Conservation (phyloP, 2,329 filamentous ascomycete species). For the Cadophora luteo-olivacea region DNA sequence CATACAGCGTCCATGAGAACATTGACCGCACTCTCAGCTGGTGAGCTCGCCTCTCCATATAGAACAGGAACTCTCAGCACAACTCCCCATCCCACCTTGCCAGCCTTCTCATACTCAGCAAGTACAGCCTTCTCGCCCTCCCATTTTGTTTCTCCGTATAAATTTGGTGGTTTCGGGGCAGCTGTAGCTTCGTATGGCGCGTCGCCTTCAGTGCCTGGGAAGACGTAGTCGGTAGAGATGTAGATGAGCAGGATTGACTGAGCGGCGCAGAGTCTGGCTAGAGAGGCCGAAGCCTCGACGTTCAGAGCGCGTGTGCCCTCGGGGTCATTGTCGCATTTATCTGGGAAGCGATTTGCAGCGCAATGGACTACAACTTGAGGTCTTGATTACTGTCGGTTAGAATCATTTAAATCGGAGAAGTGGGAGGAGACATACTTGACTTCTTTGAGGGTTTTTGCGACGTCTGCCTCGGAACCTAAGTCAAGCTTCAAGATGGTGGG, state of each 20-base stretch:
- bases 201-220: constrained; percentile 75
- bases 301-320: constrained; percentile 77
- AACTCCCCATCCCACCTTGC: constrained; percentile 62
- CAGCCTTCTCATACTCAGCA: constrained; percentile 58
- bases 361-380: constrained; percentile 84
- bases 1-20: constrained; percentile 77
- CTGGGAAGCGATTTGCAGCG: constrained; percentile 87
- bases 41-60: constrained; percentile 76
- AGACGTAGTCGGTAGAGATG: constrained; percentile 85
- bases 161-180: constrained; percentile 73
- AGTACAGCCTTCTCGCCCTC: constrained; percentile 76
- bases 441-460: constrained; percentile 58
- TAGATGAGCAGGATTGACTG: constrained; percentile 73
- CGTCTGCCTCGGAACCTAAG: constrained; percentile 47
- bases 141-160: constrained; percentile 78
- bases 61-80: constrained; percentile 83
- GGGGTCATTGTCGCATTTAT: constrained; percentile 83
- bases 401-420: constrained; percentile 1
- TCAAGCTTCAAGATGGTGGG: constrained; percentile 61
- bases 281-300: constrained; percentile 69
- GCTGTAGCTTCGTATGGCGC: constrained; percentile 78
- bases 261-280: constrained; percentile 70
- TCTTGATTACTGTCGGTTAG: constrained; percentile 50
- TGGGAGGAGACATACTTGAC: constrained; percentile 55
- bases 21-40: constrained; percentile 83